Base-by-base conservation (phyloP, 352 stramenopile genomes). In the Globisporangium uncinulatum region DNA sequence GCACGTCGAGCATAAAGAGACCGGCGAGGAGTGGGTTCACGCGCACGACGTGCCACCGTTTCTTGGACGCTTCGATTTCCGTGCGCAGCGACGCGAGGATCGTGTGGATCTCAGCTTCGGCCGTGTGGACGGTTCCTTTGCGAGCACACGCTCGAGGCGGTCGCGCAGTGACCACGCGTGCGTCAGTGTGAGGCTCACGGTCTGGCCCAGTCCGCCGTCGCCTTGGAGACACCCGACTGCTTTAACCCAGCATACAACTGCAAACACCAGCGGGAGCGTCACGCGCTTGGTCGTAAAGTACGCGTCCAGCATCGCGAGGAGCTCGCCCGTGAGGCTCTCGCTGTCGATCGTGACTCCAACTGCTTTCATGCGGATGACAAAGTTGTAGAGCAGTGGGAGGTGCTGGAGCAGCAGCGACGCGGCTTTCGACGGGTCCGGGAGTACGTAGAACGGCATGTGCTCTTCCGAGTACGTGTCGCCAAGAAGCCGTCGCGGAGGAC, bases 211-310 rank as follows among this genome's bases (percentile, higher is more conserved):
- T 0, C 57, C 53, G 24, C 34, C 42, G 24, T 68, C 37, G n/a
- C 69, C 62, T 37, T 76, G 59, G 1, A 76, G 54, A n/a, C 59
- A 65, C 15, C 62, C 57, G 7, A 70, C 62, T 1, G 65, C 66
- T 19, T 70, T 70, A 13, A 73, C 21, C 66, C 66, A 76, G 47
- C 69, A 71, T 13, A 67, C 63, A 21, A 57, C 66, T 3, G 59
- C 56, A 37, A 76, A 76, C 39, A 65, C 59, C 10, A 71, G 53
- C 0, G 58, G 62, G 2, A 76, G 17, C 41, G 54, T 62, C 37
- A 69, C 59, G 21, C 59, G 44, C 21, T 57, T 56, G 9, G 50
- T 64, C 11, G 56, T 63, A 43, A 76, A 71, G 20, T 54, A 73
- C 46, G 65, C 42, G 9, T 66, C 65, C 44, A 70, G 59, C n/a